Conservation (phyloP, 2,329 filamentous ascomycete genomes). For the Colletotrichum sp. region DNA sequence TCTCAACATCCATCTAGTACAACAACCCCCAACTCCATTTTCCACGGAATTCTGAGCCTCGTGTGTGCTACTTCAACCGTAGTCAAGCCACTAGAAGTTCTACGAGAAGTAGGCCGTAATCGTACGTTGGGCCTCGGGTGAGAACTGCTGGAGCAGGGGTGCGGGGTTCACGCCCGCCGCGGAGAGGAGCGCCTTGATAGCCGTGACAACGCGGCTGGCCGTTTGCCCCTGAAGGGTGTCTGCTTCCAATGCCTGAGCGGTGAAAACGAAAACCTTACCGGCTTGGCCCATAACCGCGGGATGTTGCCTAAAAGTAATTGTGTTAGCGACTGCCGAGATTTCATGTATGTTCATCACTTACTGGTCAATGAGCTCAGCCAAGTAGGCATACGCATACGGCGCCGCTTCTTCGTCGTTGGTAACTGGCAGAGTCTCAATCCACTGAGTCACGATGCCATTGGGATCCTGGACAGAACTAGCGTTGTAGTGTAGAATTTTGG, state of each 20-base stretch:
- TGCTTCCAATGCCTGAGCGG: conserved; percentile 88
- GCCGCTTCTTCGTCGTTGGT: conserved; percentile 97
- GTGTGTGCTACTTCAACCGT: not conserved
- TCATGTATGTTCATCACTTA: conserved; percentile 57
- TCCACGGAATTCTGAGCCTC: not conserved
- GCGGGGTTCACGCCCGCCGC: conserved; percentile 77
- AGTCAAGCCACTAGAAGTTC: conserved; percentile 2
- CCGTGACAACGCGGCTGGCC: conserved; percentile 75
- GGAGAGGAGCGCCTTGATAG: conserved; percentile 79
- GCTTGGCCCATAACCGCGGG: conserved; percentile 79
- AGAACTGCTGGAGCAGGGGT: conserved; percentile 76
- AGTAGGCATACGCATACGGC: conserved; percentile 92
- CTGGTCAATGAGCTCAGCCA: conserved; percentile 92
- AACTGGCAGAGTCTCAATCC: conserved; percentile 90
- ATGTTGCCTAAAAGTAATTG: conserved; percentile 71
- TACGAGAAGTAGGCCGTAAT: conserved; percentile 82
- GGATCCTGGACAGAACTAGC: conserved; percentile 75
- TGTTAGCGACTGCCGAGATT: not conserved
- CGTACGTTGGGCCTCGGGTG: conserved; percentile 79
- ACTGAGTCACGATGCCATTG: conserved; percentile 79
- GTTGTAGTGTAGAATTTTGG: conserved; percentile 96
- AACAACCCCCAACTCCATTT: not conserved
- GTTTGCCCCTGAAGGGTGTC: conserved; percentile 89
- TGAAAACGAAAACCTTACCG: conserved; percentile 81
- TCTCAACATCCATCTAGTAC: conserved; percentile 1